Base-by-base conservation (phyloP, 2,329 filamentous ascomycete species). In the Aspergillus terreus region DNA sequence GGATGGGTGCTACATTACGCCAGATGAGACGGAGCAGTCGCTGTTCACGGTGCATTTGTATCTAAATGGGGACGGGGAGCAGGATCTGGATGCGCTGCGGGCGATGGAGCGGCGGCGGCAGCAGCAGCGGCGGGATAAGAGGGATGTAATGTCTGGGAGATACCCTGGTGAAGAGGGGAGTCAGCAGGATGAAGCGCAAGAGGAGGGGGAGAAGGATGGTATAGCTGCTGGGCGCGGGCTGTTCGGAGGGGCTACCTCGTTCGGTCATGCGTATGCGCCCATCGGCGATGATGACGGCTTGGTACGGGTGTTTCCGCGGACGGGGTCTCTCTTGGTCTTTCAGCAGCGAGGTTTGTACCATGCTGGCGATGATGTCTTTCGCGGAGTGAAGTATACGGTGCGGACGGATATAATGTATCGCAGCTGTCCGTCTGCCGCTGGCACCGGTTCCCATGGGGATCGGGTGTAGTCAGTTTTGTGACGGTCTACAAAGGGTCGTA, bases 1-100 rank as follows among this genome's bases (percentile, higher is more conserved):
- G 55, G 88, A 92, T 62, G 83, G 81, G 0, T 61, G 74, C 0
- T 92, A 86, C 59, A 72, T 75, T 46, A 84, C 82, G 14, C 76
- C 77, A 0, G 78, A 82, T 48, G 71, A 74, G 4, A 72, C 65
- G n/a, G 75, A 81, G 63, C 63, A 69, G 11, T 78, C 78, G 1
- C 76, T 77, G 47, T 79, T 76, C 57, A 83, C 81, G 0, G 61
- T 83, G 30, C 80, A 83, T 54, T 58, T 83, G 11, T 83, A 83
- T 57, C 68, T 82, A 43, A 80, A 76, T 53, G 75, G 77, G 23
- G 65, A 70, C 4, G 66, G 65, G 2, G 63, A 67, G 43, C 64
- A 71, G 44, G 61, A 67, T 54, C 41, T 65, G 43, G 47, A 54
- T 6, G 61, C 63, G 49, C 33, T 69, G 32, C 30, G 52, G 7